Percentiles rank a stretch among this genome's conserved stretches.
Conservation (phyloP, 2,329 filamentous ascomycete species). For the Fusarium ambrosium region DNA sequence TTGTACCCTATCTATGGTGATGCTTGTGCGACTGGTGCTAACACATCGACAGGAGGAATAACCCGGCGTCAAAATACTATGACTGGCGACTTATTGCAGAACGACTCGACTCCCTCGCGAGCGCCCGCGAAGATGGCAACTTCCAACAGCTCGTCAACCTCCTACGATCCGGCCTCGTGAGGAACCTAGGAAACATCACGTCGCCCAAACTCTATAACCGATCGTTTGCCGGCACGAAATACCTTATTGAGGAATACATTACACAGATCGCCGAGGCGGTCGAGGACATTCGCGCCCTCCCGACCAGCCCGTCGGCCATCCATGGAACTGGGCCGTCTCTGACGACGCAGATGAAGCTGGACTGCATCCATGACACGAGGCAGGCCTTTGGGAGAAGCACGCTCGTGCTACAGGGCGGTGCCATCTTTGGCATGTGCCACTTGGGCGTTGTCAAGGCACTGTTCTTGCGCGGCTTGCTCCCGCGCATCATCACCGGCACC, state of each 20-base stretch:
- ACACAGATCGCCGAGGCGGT: constrained; percentile 86
- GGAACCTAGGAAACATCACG: constrained; percentile 93
- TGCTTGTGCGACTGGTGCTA: constrained; percentile 9
- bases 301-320: constrained; percentile 63
- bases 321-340: constrained; percentile 59
- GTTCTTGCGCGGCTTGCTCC: constrained; percentile 83
- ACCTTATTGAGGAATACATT: constrained; percentile 92
- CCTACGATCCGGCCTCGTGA: constrained; percentile 81
- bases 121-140: constrained; percentile 78
- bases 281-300: constrained; percentile 78
- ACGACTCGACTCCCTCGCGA: constrained; percentile 78
- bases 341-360: constrained; percentile 83
- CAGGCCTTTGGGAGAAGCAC: constrained; percentile 91
- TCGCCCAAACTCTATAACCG: constrained; percentile 85
- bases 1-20: background rate
- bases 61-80: constrained; percentile 84
- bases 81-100: constrained; percentile 88
- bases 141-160: constrained; percentile 82
- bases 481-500: constrained; percentile 91
- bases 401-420: constrained; percentile 88
- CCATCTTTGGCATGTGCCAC: constrained; percentile 92
- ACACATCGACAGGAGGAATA: constrained; percentile 75
- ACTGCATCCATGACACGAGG: constrained; percentile 87
- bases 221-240: constrained; percentile 89
- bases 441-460: constrained; percentile 91